Conservation (phyloP, 163 green algal genomes). For the Chlamydomonas reinhardtii region DNA sequence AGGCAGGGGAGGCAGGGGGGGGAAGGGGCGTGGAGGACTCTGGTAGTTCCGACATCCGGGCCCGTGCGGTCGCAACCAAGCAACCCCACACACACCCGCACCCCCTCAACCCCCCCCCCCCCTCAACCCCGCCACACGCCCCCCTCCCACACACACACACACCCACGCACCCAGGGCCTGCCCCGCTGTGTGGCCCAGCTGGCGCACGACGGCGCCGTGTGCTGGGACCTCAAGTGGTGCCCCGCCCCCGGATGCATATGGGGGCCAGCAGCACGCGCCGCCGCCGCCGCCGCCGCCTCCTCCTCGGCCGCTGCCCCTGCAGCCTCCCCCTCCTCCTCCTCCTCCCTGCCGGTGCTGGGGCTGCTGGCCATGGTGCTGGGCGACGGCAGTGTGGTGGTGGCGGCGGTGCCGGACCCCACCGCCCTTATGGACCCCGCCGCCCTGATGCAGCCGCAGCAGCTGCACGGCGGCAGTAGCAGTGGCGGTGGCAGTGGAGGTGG, state of each 20-base stretch:
- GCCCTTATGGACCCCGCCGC: not conserved
- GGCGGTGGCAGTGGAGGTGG: not conserved
- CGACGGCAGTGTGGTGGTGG: slow-evolving; percentile 59
- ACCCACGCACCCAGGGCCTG: slow-evolving; percentile 1
- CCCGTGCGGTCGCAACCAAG: no score
- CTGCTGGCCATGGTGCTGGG: slow-evolving; percentile 61
- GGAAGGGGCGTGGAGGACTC: no score
- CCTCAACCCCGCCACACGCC: no score
- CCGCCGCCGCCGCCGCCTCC: not conserved
- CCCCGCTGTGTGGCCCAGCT: slow-evolving; percentile 36
- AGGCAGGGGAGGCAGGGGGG: no score
- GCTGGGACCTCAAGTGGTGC: slow-evolving; percentile 68
- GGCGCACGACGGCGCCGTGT: slow-evolving; percentile 55
- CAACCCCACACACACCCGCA: no score
- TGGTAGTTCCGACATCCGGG: no score
- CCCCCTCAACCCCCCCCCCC: no score
- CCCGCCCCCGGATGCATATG: slow-evolving; percentile 21
- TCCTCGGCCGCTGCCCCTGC: not conserved
- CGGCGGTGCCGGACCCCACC: slow-evolving; percentile 28
- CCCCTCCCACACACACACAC: no score
- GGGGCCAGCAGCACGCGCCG: not conserved
- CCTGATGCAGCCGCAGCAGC: slow-evolving; percentile 31
- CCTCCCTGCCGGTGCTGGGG: slow-evolving; percentile 48
- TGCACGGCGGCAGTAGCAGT: not conserved
- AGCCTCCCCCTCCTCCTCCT: not conserved